These are phyloP conservation scores for Podochytrium sp. DNA, from an alignment of 192 early-diverging fungal species.

Conservation along the genomic window DNA sequence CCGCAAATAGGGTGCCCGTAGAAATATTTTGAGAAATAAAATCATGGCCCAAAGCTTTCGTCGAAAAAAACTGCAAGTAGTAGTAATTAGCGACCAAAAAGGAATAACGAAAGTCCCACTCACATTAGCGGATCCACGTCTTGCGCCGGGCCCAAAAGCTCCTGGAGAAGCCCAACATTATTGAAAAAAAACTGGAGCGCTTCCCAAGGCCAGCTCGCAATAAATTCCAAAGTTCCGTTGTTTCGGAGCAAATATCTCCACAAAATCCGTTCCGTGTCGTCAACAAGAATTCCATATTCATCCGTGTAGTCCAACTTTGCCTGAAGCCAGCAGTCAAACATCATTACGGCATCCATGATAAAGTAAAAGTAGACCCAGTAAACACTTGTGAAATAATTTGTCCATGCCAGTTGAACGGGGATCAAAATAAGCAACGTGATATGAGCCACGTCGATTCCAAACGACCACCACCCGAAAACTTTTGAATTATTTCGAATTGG, in stretches of 20 bases:
- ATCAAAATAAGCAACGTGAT: conserved; percentile 21
- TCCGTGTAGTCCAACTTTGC: conserved; percentile 27
- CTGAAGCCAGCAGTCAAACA: conserved; percentile 28
- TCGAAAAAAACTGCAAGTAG: conserved; percentile 20
- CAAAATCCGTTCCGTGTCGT: conserved; percentile 6
- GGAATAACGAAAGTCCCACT: not conserved
- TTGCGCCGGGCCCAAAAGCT: not conserved
- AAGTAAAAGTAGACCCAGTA: conserved; percentile 23
- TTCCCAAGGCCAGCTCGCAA: conserved; percentile 33
- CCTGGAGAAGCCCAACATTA: not conserved
- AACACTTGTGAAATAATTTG: conserved; percentile 21
- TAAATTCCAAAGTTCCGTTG: conserved; percentile 17
- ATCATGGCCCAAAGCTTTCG: conserved; percentile 37
- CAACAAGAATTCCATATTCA: conserved; percentile 34
- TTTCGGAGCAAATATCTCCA: conserved; percentile 17
- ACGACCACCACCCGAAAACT: conserved; percentile 10
- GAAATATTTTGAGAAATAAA: conserved; percentile 34
- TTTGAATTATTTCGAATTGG: not conserved
- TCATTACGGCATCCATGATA: conserved; percentile 27
- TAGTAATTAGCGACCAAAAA: not conserved
- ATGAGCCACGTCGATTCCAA: conserved; percentile 29
- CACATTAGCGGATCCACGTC: conserved; percentile 6
- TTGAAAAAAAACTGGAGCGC: conserved; percentile 2
- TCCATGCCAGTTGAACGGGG: conserved; percentile 37
- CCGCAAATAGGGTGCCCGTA: conserved; percentile 21